These are phyloP conservation scores for Tillandsia leiboldiana DNA, from an alignment of 176 grass and related monocot species.

Conservation along the genomic window DNA sequence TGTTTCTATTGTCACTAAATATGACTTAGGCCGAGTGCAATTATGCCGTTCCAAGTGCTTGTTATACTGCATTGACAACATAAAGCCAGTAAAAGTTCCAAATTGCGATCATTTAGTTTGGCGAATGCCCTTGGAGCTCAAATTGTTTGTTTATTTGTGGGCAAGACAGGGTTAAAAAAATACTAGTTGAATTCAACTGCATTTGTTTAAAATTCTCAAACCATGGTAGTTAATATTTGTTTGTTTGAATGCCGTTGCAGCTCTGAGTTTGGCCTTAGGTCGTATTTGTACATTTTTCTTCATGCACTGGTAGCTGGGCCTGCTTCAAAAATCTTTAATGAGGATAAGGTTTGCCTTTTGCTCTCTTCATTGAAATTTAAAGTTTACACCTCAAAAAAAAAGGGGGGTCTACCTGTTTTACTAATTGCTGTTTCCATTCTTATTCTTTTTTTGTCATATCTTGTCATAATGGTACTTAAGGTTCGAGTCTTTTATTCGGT, in stretches of 20 bases:
- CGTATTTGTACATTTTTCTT: constrained; percentile 91
- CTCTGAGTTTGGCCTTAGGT: constrained; percentile 78
- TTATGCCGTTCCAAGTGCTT: too few species aligned
- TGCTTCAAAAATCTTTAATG: constrained; percentile 66
- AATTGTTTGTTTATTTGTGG: not conserved
- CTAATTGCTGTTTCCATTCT: constrained; percentile 7
- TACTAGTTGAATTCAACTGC: not conserved
- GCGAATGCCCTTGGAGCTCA: not conserved
- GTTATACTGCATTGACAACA: too few species aligned
- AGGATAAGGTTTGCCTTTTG: constrained; percentile 62
- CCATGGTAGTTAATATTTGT: not conserved
- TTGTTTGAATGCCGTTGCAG: constrained; percentile 38
- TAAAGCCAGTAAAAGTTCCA: too few species aligned
- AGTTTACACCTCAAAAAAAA: not conserved
- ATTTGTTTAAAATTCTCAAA: not conserved
- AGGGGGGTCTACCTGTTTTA: too few species aligned
- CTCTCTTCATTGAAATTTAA: constrained; percentile 12
- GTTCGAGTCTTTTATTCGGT: constrained; percentile 80
- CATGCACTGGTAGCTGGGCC: constrained; percentile 75
- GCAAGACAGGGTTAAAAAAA: not conserved
- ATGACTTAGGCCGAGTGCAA: too few species aligned
- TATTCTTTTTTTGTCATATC: constrained; percentile 19
- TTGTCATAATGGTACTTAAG: constrained; percentile 33
- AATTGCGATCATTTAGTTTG: not conserved
- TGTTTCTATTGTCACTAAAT: too few species aligned